These are phyloP conservation scores for Pharnaceum exiguum DNA, from an alignment of 148 eudicot species.

Conservation along the genomic window DNA sequence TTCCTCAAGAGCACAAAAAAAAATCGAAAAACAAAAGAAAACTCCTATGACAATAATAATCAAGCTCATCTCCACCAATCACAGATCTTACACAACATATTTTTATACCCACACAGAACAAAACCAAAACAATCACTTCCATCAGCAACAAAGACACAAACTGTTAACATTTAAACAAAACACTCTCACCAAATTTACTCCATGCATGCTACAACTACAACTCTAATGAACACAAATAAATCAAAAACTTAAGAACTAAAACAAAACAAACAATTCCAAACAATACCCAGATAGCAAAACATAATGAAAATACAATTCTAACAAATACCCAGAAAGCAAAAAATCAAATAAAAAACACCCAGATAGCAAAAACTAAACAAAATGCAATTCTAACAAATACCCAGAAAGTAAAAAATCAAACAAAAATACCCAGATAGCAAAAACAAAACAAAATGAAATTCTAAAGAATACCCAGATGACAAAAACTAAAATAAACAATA, in stretches of 20 bases:
- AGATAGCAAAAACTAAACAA: not conserved
- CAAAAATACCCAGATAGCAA: not conserved
- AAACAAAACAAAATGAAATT: not conserved
- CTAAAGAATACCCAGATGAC: not conserved
- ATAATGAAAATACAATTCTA: not conserved
- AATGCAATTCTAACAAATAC: not conserved
- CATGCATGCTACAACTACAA: too few species aligned
- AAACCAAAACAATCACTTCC: too few species aligned
- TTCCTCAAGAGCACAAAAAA: too few species aligned
- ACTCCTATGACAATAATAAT: too few species aligned
- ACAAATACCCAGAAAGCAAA: not conserved
- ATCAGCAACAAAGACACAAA: too few species aligned
- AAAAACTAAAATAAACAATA: not conserved
- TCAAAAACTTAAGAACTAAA: not conserved
- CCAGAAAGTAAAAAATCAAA: not conserved
- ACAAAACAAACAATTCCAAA: constrained; percentile 1
- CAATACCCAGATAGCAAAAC: not conserved
- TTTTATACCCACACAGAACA: too few species aligned
- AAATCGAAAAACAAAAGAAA: too few species aligned
- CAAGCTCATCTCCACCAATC: too few species aligned
- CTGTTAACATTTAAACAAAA: too few species aligned
- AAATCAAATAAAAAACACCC: not conserved
- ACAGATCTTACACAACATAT: too few species aligned
- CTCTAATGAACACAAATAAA: not conserved
- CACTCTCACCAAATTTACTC: too few species aligned